Evolutionary conservation across 2,329 filamentous ascomycete genomes (phyloP), one percentile per base, ranked within the genome.

Genomic region (Pseudogymnoascus sp.): DNA sequence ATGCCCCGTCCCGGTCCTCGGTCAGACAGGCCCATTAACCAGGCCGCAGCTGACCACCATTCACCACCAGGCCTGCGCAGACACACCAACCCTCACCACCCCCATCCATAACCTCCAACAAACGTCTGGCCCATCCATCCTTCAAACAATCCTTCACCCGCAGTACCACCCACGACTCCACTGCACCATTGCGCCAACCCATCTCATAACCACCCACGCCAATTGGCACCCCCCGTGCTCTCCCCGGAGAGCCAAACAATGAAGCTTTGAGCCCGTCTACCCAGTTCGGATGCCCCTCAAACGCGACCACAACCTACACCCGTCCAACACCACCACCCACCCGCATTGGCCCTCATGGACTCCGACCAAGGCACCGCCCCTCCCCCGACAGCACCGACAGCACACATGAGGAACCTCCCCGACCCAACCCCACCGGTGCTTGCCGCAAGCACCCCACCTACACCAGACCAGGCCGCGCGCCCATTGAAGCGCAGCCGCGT

Each of bases 401-500:
- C 63, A 26, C 66, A 71, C 66, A 65, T 63, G 62, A 65, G 68
- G 53, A 69, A 62, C 42, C 63, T 68, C 59, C 61, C 68, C 50
- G 56, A 64, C 59, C 66, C 68, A 19, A 66, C 63, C 35, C 56
- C 66, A 21, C 47, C 67, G 37, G 63, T 66, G 24, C 53, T 64
- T 21, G 47, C 61, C 7, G 60, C 56, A 29, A 61, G 61, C 47
- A 63, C 38, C 29, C 63, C 67, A 29, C 44, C 67, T 6, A 67
- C 70, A 14, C 50, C 67, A 1, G 69, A 72, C 44, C 35, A 63
- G 14, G 63, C 65, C 44, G 53, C 65, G 14, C 72, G 69, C 63
- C 72, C 72, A 13, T 50, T 73, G 47, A 74, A 73, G 62, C 67
- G 72, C 63, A 64, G 63, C 62, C 69, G 71, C 24, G 61, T 66